Evolutionary conservation across 1,139 yeast species (phyloP).

Genomic region (Meyerozyma guilliermondii): DNA sequence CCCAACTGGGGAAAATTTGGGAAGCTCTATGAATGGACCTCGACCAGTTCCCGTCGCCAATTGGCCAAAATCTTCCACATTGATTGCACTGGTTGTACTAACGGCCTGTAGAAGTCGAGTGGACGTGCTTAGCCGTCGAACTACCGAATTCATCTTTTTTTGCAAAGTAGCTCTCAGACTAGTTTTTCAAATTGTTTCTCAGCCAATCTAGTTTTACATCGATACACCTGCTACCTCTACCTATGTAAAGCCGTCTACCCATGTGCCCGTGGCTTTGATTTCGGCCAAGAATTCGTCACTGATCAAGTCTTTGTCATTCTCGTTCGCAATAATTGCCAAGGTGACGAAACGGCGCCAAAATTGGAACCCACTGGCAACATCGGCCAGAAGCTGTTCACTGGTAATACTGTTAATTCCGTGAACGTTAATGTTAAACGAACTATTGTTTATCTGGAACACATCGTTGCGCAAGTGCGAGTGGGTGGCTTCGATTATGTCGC

Average conservation of each 20-base stretch:
- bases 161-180: background rate
- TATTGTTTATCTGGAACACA: conserved; percentile 35
- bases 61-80: conserved; percentile 1
- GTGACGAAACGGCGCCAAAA: conserved; percentile 40
- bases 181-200: background rate
- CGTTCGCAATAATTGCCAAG: conserved; percentile 32
- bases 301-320: conserved; percentile 30
- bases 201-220: too few species aligned
- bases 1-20: conserved; percentile 30
- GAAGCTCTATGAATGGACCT: conserved; percentile 40
- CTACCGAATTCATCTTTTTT: background rate
- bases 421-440: conserved; percentile 39
- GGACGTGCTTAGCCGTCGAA: background rate
- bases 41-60: conserved; percentile 20
- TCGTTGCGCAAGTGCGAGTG: conserved; percentile 32
- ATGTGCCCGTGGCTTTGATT: conserved; percentile 38
- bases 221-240: background rate
- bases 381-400: conserved; percentile 31
- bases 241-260: conserved; percentile 28
- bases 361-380: conserved; percentile 33
- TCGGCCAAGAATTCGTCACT: conserved; percentile 25
- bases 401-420: conserved; percentile 39
- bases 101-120: background rate
- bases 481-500: conserved; percentile 24
- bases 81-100: background rate